Evolutionary conservation across 2,329 filamentous ascomycete genomes (phyloP), one percentile per base, ranked within the genome.

Genomic region (Anthostomella pinea): DNA sequence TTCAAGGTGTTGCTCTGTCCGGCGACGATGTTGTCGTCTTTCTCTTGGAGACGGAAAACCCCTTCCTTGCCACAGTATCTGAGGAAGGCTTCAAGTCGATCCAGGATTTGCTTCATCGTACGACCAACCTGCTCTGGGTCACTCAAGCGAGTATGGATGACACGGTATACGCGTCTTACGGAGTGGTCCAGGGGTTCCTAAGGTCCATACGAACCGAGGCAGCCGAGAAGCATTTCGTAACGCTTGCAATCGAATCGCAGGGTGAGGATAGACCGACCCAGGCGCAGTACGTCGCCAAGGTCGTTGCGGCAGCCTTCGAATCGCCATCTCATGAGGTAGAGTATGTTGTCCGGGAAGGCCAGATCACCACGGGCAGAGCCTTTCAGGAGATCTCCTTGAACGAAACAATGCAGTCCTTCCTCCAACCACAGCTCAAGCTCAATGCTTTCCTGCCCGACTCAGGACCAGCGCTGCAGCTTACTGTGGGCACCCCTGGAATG

Each of bases 71-170:
- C 9, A 46, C 36, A 8, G 35, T 58, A 6, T 44, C 52, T 5
- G 41, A 53, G 15, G 35, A 44, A 1, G 41, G 31, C 13, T 56
- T 57, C 33, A 16, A 47, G 20, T 16, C 22, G 15, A 33, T 59
- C 7, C 43, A 52, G 30, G 21, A 46, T 25, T 33, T 57, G 11
- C 30, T 57, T 2, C 39, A 41, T 25, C 30, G 16, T 7, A 22
- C 35, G 7, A 36, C 43, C 8, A 52, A 51, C 6, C 24, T 60
- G 6, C 17, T 60, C 4, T 60, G 58, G 59, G 46, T 60, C 3
- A 50, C 49, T 1, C 31, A 31, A 10, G 33, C 44, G 6, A 43
- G 33, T 27, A 16, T 33, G 3, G 21, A 48, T 9, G 30, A 56
- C 14, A 31, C 45, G 4, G 25, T 40, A n/a, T 48, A 45, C 17